Base-by-base conservation (phyloP, 257 asterid species). In the Rauvolfia tetraphylla region DNA sequence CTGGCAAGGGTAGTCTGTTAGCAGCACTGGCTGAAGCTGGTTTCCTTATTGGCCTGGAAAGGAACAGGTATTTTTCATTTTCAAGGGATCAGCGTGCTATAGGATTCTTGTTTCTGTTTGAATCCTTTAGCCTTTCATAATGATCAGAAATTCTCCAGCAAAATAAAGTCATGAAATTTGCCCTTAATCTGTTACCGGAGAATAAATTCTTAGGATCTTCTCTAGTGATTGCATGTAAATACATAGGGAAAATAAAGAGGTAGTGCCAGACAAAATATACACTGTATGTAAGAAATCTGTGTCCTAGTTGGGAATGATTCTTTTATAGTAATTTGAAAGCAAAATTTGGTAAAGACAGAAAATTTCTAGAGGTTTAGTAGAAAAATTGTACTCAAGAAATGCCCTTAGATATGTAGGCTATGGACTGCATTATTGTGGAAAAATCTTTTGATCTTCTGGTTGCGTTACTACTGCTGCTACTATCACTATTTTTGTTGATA, bases 1-100 rank as follows among this genome's bases (percentile, higher is more conserved):
- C 96, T 73, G 97, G 96, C 63, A 83, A 76, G 39, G 98, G 99
- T 41, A 95, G 92, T 85, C 97, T 95, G 82, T 78, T 95, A 75
- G 98, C 97, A 42, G 94, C 97, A 68, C 71, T 95, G 48, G 98
- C 90, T 78, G 99, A 95, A 89, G 97, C 97, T 46, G 98, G 90
- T 3, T 95, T 95, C 76, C 93, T 89, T 78, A 90, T 95, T 44
- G 99, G 98, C 71, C 74, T 93, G 17, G 99, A 93, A 85, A 93
- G 78, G 75, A 95, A 95, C 84, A 85, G 99, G 99, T 92, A 90
- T 62, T 66, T 62, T 69, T 1, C 48, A 48, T 39, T 59, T 62
- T 59, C n/a, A 18, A 44, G 31, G 27, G 70, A 33, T 0, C 44
- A 5, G 6, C 44, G 36, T n/a, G 31, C 13, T 56, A 48, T 67